Conservation (phyloP, 2,329 filamentous ascomycete genomes). For the Emmonsiellopsis sp. region DNA sequence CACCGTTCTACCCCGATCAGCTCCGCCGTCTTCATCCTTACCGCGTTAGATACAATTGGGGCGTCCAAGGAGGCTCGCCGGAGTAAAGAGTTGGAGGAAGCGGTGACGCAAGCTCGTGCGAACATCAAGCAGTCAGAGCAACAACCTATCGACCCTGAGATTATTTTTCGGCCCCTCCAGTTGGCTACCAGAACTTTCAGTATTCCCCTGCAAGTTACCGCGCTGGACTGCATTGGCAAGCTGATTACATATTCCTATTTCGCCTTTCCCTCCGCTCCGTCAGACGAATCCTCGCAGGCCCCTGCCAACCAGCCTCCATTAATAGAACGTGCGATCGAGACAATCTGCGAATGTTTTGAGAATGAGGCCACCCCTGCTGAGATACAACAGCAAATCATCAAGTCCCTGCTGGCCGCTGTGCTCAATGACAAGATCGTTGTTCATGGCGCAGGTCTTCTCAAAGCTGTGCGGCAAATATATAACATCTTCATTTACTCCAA, state of each 20-base stretch:
- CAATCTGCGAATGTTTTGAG: constrained; percentile 98
- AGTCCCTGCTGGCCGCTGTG: constrained; percentile 88
- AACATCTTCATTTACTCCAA: constrained; percentile 97
- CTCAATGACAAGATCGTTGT: constrained; percentile 98
- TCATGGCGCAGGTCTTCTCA: constrained; percentile 88
- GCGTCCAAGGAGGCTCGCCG: constrained; percentile 83
- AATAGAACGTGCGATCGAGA: constrained; percentile 96
- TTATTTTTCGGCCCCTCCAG: constrained; percentile 84
- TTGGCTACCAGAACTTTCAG: constrained; percentile 82
- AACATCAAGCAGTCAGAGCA: constrained; percentile 81
- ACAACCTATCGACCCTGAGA: constrained; percentile 75
- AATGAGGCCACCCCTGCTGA: constrained; percentile 87
- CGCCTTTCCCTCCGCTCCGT: constrained; percentile 51
- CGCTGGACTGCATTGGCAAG: constrained; percentile 96
- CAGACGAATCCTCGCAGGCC: constrained; percentile 30
- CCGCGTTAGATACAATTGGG: constrained; percentile 84
- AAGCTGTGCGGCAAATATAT: constrained; percentile 95
- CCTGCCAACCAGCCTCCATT: constrained; percentile 50
- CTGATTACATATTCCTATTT: constrained; percentile 99
- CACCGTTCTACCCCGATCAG: constrained; percentile 61
- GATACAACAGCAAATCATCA: constrained; percentile 95
- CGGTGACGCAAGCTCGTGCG: constrained; percentile 69
- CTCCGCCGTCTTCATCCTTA: constrained; percentile 92
- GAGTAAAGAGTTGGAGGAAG: constrained; percentile 74
- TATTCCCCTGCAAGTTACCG: constrained; percentile 75